Conservation (phyloP, 2,329 filamentous ascomycete genomes). For the Fusarium equiseti region DNA sequence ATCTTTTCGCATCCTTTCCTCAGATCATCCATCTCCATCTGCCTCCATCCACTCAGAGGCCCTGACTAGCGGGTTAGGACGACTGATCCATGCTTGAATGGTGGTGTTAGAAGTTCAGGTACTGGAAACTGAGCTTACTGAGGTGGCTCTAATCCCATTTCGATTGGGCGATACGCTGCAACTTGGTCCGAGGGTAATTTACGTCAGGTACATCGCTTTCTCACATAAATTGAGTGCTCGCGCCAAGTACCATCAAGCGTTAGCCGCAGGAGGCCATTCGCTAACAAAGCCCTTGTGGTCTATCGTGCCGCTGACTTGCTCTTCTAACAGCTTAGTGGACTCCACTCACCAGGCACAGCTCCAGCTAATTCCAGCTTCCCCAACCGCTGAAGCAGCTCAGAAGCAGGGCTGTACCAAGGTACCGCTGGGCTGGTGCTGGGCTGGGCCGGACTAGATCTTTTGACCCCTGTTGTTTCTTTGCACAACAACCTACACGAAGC, state of each 20-base stretch:
- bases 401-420: conserved; percentile 9
- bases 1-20: conserved; percentile 17
- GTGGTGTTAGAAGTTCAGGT: conserved; percentile 33
- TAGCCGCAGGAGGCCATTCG: neutral
- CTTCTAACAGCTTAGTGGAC: conserved; percentile 11
- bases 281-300: conserved; percentile 24
- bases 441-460: conserved; percentile 19
- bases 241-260: neutral
- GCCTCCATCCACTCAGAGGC: neutral
- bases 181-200: conserved; percentile 18
- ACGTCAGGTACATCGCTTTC: conserved; percentile 18
- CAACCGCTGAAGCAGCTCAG: conserved; percentile 9
- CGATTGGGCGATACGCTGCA: conserved; percentile 27
- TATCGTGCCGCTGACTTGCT: conserved; percentile 20
- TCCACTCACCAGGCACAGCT: conserved; percentile 29
- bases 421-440: conserved; percentile 29
- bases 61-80: conserved; percentile 3
- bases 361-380: conserved; percentile 20
- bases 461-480: conserved; percentile 5
- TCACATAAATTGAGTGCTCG: conserved; percentile 8
- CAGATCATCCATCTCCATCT: conserved; percentile 12
- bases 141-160: conserved; percentile 12
- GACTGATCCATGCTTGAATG: conserved; percentile 3
- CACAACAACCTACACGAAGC: neutral
- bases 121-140: neutral